These are phyloP conservation scores for Herpetomonas samuelpessoai DNA, from an alignment of 208 protist genomes.

Conservation along the genomic window DNA sequence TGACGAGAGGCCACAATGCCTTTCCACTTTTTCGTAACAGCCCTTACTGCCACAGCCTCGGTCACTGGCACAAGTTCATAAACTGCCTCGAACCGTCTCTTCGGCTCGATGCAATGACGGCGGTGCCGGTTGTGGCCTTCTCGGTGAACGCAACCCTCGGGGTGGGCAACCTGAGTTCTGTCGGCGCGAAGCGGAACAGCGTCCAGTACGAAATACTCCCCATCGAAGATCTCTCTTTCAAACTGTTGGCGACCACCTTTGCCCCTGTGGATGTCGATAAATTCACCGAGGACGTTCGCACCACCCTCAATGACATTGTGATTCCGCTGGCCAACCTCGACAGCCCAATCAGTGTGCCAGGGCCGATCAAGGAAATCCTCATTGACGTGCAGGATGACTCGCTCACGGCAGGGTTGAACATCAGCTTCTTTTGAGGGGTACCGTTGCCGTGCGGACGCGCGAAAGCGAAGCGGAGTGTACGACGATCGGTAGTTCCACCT, in stretches of 20 bases:
- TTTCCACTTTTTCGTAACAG: background rate
- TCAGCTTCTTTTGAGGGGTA: constrained; percentile 8
- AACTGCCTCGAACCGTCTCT: too few species aligned
- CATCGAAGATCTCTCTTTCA: constrained; percentile 20
- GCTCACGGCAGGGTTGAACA: constrained; percentile 22
- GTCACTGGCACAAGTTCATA: too few species aligned
- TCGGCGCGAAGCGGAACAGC: background rate
- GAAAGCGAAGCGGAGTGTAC: too few species aligned
- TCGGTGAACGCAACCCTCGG: constrained; percentile 24
- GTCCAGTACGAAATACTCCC: constrained; percentile 23
- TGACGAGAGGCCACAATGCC: background rate
- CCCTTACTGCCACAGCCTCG: background rate
- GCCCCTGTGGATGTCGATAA: constrained; percentile 21
- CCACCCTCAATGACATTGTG: constrained; percentile 21
- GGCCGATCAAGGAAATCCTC: constrained; percentile 19
- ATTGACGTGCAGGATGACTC: constrained; percentile 17
- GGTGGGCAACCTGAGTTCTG: constrained; percentile 22
- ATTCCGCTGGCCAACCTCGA: constrained; percentile 35
- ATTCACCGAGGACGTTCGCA: constrained; percentile 15
- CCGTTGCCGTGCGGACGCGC: too few species aligned
- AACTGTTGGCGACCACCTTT: constrained; percentile 38
- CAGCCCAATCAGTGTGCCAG: constrained; percentile 23
- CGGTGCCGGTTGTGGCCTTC: background rate
- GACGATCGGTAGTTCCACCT: too few species aligned
- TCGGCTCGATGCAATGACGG: background rate